Conservation (phyloP, 495 filamentous ascomycete genomes). For the Usnea hakonensis region DNA sequence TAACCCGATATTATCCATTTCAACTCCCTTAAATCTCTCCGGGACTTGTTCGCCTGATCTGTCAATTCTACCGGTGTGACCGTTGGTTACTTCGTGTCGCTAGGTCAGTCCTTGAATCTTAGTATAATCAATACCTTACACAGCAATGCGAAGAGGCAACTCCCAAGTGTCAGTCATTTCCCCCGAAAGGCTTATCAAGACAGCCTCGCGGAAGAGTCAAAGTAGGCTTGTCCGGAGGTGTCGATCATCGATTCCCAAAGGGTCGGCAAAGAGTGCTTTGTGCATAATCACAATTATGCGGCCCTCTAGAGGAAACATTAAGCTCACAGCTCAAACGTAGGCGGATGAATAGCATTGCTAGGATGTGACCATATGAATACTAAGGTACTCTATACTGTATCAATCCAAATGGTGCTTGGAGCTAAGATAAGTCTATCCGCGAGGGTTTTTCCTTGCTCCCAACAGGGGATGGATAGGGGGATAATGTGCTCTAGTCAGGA, state of each 20-base stretch:
- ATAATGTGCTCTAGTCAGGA: background rate
- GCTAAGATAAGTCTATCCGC: constrained; percentile 14
- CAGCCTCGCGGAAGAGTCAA: background rate
- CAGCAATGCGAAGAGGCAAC: too few relatives aligned
- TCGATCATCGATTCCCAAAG: background rate
- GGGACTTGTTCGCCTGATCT: constrained; percentile 1
- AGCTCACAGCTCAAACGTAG: background rate
- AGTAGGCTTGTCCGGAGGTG: background rate
- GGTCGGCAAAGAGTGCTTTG: background rate
- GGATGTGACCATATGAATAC: constrained; percentile 9
- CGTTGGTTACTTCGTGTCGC: background rate
- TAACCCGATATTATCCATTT: too few relatives aligned
- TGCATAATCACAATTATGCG: constrained; percentile 2
- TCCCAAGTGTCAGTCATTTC: background rate
- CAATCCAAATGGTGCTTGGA: background rate
- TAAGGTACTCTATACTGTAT: too few relatives aligned
- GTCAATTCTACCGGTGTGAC: background rate
- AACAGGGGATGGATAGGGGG: background rate
- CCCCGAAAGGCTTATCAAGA: background rate
- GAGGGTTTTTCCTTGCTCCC: constrained; percentile 4
- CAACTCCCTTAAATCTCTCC: too few relatives aligned
- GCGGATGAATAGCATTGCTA: background rate
- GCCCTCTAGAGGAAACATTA: background rate
- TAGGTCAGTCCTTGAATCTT: too few relatives aligned
- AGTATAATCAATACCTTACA: too few relatives aligned